These are phyloP conservation scores for Cystobasidiaceae sp. DNA, from an alignment of 1,284 basidiomycete species.

Conservation along the genomic window DNA sequence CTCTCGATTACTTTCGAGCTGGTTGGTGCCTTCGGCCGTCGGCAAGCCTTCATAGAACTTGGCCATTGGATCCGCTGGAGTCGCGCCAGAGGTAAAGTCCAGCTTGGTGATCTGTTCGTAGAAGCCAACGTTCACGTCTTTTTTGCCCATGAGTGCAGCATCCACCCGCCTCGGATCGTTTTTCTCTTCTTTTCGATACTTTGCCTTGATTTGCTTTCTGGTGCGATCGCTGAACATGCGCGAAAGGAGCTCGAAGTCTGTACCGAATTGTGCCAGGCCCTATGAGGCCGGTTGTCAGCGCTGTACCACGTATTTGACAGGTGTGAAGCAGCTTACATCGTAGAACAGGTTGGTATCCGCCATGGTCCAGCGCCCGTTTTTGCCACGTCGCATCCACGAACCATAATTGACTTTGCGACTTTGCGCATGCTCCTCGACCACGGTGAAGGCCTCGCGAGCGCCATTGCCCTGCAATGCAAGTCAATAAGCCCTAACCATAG, in stretches of 20 bases:
- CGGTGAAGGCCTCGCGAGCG: conserved; percentile 53
- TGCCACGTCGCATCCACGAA: conserved; percentile 68
- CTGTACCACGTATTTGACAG: background rate
- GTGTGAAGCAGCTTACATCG: conserved; percentile 53
- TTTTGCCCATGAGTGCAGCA: conserved; percentile 37
- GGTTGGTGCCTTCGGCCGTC: conserved; percentile 28
- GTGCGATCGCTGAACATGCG: conserved; percentile 77
- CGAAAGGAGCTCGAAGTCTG: conserved; percentile 86
- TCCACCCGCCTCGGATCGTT: conserved; percentile 55
- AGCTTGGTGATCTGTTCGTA: conserved; percentile 34
- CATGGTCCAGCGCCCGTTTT: conserved; percentile 72
- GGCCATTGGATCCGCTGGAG: conserved; percentile 40
- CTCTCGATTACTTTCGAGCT: background rate
- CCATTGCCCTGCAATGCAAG: background rate
- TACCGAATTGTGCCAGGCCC: conserved; percentile 80
- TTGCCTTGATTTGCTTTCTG: conserved; percentile 80
- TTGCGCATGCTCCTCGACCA: conserved; percentile 73
- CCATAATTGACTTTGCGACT: conserved; percentile 79
- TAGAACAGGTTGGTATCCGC: conserved; percentile 83
- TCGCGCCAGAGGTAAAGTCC: conserved; percentile 35
- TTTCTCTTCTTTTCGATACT: conserved; percentile 82
- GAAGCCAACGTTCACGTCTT: conserved; percentile 29
- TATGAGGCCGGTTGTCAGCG: conserved; percentile 44
- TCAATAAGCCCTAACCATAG: background rate
- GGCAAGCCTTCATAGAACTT: conserved; percentile 35